These are phyloP conservation scores for Xylariaceae sp. DNA, from an alignment of 2,329 filamentous ascomycete species.

Conservation along the genomic window DNA sequence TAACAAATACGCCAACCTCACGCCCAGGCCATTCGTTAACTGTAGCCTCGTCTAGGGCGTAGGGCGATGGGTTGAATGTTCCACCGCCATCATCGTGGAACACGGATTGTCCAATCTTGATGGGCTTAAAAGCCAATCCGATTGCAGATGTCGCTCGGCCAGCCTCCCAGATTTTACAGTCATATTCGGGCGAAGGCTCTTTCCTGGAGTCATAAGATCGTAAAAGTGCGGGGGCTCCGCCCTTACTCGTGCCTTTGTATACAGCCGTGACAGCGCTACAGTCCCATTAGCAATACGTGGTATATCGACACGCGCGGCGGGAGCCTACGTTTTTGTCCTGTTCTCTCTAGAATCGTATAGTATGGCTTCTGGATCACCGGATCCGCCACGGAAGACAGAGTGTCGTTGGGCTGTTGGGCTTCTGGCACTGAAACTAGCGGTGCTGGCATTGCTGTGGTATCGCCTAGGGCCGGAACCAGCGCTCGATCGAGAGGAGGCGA, in stretches of 20 bases:
- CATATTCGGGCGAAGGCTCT: conserved; percentile 84
- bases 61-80: conserved; percentile 84
- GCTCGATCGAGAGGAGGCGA: conserved; percentile 39
- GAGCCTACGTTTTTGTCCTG: conserved; percentile 78
- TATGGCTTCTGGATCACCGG: conserved; percentile 77
- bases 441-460: conserved; percentile 74
- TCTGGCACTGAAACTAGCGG: conserved; percentile 72
- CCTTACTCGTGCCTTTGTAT: conserved; percentile 74
- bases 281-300: conserved; percentile 23
- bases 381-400: conserved; percentile 52
- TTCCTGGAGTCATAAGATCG: conserved; percentile 94
- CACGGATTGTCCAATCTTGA: conserved; percentile 85
- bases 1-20: conserved; percentile 87
- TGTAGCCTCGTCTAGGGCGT: conserved; percentile 82
- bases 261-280: conserved; percentile 81
- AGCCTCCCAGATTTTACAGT: conserved; percentile 96
- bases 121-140: conserved; percentile 90
- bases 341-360: conserved; percentile 86
- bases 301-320: conserved; percentile 1
- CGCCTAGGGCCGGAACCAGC: conserved; percentile 48
- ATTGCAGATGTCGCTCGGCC: conserved; percentile 91
- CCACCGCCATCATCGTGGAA: conserved; percentile 93
- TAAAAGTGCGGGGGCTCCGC: conserved; percentile 66
- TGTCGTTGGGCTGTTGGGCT: conserved; percentile 55
- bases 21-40: conserved; percentile 93